These are phyloP conservation scores for Colletotrichum somersetense DNA, from an alignment of 2,329 filamentous ascomycete species.

Conservation along the genomic window DNA sequence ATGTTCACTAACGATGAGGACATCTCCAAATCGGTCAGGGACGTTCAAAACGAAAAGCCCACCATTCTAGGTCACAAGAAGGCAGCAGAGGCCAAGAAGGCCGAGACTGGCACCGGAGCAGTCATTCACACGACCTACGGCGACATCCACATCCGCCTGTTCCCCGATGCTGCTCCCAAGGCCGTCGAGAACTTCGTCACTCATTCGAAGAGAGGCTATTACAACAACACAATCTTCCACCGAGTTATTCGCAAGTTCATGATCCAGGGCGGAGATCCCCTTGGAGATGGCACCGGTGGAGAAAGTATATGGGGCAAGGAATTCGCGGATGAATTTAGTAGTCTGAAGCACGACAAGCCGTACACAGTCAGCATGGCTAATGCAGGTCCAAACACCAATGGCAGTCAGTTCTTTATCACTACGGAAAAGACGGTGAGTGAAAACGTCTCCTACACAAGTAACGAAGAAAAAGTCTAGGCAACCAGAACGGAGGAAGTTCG, in stretches of 20 bases:
- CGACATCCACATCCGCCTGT: slow-evolving; percentile 93
- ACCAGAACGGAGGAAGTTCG: neutral
- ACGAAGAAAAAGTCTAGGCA: neutral
- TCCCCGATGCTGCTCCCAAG: slow-evolving; percentile 92
- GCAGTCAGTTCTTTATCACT: slow-evolving; percentile 97
- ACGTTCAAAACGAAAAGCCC: slow-evolving; percentile 96
- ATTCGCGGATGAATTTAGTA: slow-evolving; percentile 94
- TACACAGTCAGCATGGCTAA: slow-evolving; percentile 99
- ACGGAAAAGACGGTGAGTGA: slow-evolving; percentile 88
- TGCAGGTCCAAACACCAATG: slow-evolving; percentile 94
- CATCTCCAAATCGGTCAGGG: slow-evolving; percentile 84
- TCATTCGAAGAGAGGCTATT: slow-evolving; percentile 89
- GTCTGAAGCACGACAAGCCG: slow-evolving; percentile 91
- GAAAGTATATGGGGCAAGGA: slow-evolving; percentile 94
- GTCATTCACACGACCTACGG: slow-evolving; percentile 93
- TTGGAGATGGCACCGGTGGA: slow-evolving; percentile 90
- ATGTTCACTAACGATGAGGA: slow-evolving; percentile 95
- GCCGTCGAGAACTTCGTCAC: slow-evolving; percentile 98
- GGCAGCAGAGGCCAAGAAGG: slow-evolving; percentile 69
- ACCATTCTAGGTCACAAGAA: slow-evolving; percentile 72
- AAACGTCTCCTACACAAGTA: neutral
- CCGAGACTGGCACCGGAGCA: slow-evolving; percentile 82
- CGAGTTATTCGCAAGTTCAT: slow-evolving; percentile 98
- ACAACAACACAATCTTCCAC: slow-evolving; percentile 98
- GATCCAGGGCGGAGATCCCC: slow-evolving; percentile 89